These are phyloP conservation scores for Oemleria cerasiformis DNA, from an alignment of 306 rosid genomes.

Conservation along the genomic window DNA sequence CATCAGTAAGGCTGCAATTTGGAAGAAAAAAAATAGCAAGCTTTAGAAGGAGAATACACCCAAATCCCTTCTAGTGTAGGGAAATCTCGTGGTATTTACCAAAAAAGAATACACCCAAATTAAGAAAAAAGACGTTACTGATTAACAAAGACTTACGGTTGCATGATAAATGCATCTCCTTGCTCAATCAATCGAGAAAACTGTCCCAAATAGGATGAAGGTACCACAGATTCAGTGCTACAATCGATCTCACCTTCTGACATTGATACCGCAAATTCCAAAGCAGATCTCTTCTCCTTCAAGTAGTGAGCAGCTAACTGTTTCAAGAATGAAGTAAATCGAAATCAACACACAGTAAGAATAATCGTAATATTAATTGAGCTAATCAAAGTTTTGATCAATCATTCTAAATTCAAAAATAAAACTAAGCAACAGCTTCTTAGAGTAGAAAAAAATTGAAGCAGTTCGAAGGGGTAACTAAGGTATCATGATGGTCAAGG, in stretches of 20 bases:
- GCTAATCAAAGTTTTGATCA: constrained; percentile 5
- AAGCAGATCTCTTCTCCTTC: constrained; percentile 74
- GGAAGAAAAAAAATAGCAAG: constrained; percentile 14
- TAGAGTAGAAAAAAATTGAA: background rate
- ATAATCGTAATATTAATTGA: background rate
- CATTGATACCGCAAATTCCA: constrained; percentile 72
- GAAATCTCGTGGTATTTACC: too few relatives aligned
- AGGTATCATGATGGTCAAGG: background rate
- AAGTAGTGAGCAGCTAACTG: constrained; percentile 90
- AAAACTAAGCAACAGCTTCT: constrained; percentile 5
- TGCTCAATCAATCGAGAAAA: constrained; percentile 72
- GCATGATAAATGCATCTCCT: constrained; percentile 65
- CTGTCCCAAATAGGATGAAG: constrained; percentile 81
- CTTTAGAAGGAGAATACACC: constrained; percentile 17
- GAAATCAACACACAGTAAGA: background rate
- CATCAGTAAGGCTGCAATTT: constrained; percentile 77
- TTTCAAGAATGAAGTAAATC: constrained; percentile 29
- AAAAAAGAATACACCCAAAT: background rate
- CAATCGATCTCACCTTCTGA: constrained; percentile 56
- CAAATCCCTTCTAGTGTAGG: too few relatives aligned
- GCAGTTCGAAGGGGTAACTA: background rate
- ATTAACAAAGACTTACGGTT: constrained; percentile 61
- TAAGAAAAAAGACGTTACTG: constrained; percentile 5
- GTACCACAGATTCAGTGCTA: constrained; percentile 65
- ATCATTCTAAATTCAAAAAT: background rate